Evolutionary conservation across 306 rosid species (phyloP), one percentile per base, ranked within the genome.

Genomic region (Prunus mongolica): DNA sequence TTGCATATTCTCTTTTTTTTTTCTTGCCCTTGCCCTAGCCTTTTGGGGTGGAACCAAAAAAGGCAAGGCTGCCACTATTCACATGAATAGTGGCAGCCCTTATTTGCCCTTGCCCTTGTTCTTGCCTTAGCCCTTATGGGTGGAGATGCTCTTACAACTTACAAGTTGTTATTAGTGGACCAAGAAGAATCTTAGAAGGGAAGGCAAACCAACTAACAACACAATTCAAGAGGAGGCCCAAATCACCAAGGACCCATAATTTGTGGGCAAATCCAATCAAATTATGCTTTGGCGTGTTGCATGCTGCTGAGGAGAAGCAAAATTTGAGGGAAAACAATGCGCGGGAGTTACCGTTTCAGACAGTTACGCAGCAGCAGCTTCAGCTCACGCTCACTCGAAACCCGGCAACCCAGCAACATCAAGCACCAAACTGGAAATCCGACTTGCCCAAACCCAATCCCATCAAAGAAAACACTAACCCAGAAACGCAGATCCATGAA

Each of bases 281-380:
- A 20, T 22, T n/a, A 25, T 38, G 2, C 16, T 34, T 52, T 18
- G 19, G n/a, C 57, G 57, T 52, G 18, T 38, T 56, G 28, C 62
- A 10, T 20, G 28, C 62, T 22, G 27, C 62, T 22, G 27, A 56
- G 62, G 28, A 19, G 65, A 58, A 58, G 34, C 49, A 54, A 54
- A 32, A 24, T 71, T 71, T 71, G 34, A 71, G 15, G 10, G 30
- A 12, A 47, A 27, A 44, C 67, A 60, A 76, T 78, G 87, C 76
- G 86, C 86, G 69, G 83, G 81, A 82, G 44, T 58, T 34, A 22
- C 82, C 74, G 58, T 71, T 16, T 56, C 69, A 82, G 84, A 79
- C 79, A 62, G 18, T 73, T 81, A 8, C 83, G 73, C n/a, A 15
- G 71, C 46, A 76, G 77, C 82, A 65, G 62, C 66, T 78, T 56